These are phyloP conservation scores for Monocercomonoides exilis DNA, from an alignment of 78 protist genomes.

Conservation along the genomic window DNA sequence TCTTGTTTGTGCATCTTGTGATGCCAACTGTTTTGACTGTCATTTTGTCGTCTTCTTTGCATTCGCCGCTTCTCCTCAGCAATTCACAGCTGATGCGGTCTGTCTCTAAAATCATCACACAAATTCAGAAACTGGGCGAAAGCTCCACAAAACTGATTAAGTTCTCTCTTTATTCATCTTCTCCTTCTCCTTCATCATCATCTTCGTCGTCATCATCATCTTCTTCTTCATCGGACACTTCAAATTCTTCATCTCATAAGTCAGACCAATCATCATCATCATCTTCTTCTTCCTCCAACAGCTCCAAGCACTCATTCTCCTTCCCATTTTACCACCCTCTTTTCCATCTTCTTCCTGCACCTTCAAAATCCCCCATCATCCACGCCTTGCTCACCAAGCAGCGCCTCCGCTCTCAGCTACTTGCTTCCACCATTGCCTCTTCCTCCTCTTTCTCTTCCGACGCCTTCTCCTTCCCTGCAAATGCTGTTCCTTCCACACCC, in stretches of 20 bases:
- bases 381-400: background rate
- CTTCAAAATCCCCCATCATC: background rate
- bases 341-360: background rate
- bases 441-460: no score
- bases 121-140: background rate
- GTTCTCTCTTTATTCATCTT: background rate
- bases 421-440: no score
- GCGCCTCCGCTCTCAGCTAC: no score
- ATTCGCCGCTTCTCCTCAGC: background rate
- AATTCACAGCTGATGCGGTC: background rate
- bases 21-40: background rate
- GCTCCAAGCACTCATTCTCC: background rate
- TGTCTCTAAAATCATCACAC: background rate
- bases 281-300: background rate
- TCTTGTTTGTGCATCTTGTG: background rate
- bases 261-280: background rate
- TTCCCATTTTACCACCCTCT: background rate
- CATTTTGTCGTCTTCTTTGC: background rate
- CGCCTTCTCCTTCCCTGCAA: no score
- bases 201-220: background rate
- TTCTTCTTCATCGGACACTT: background rate
- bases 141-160: background rate
- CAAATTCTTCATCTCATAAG: background rate
- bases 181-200: background rate
- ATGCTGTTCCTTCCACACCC: no score